A percentile compares a stretch with the other conserved stretches of the same genome.
Evolutionary conservation across 768 basidiomycete genomes (phyloP).

Genomic region (Suillus lakei): DNA sequence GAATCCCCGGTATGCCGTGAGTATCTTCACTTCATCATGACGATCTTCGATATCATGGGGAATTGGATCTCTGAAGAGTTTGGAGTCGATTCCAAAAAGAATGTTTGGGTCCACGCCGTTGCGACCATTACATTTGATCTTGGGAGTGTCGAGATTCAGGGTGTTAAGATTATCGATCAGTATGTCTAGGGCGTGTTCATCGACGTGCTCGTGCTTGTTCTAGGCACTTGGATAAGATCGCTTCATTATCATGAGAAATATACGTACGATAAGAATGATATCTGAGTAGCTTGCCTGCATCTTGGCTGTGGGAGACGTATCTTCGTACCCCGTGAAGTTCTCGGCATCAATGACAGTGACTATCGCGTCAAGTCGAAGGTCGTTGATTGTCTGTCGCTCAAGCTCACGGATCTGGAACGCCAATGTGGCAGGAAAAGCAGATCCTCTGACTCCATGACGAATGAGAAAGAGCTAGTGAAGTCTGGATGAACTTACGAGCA

Average conservation of each 20-base stretch:
- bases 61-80: constrained; percentile 54
- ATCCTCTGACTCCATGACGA: constrained; percentile 59
- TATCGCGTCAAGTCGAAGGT: constrained; percentile 86
- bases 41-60: constrained; percentile 39
- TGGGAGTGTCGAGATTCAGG: constrained; percentile 89
- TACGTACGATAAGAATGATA: constrained; percentile 78
- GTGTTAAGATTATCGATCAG: constrained; percentile 89
- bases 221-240: constrained; percentile 31
- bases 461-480: background rate
- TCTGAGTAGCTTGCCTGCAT: constrained; percentile 98
- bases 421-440: constrained; percentile 93
- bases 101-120: constrained; percentile 76
- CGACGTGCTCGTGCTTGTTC: constrained; percentile 92
- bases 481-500: constrained; percentile 70
- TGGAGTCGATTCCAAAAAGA: constrained; percentile 91
- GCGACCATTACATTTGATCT: constrained; percentile 68
- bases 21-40: constrained; percentile 87
- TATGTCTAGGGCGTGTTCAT: constrained; percentile 77
- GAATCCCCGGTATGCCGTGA: constrained; percentile 59
- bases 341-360: constrained; percentile 91
- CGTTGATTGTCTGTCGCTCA: constrained; percentile 75
- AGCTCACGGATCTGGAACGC: constrained; percentile 94
- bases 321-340: constrained; percentile 93
- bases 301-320: constrained; percentile 87
- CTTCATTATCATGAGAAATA: background rate